These are phyloP conservation scores for Babesia divergens DNA, from an alignment of 169 alveolate genomes.

Conservation along the genomic window DNA sequence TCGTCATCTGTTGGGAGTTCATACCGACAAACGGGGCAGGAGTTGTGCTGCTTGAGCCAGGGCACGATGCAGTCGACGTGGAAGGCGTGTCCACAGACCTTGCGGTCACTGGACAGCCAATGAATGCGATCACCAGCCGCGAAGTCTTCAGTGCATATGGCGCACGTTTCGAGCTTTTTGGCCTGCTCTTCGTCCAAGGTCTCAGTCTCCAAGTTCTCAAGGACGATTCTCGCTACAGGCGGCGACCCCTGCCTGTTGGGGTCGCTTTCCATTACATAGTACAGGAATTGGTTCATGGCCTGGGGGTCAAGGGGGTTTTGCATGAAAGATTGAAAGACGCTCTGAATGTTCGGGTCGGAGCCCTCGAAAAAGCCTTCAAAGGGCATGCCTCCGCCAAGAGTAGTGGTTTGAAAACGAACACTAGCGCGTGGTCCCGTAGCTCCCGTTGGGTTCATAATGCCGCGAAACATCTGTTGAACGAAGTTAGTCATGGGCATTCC, in stretches of 20 bases:
- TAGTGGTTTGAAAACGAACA: not conserved
- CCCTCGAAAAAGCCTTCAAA: not conserved
- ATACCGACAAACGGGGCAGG: constrained; percentile 95
- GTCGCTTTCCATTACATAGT: constrained; percentile 78
- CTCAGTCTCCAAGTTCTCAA: constrained; percentile 71
- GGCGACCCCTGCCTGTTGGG: constrained; percentile 83
- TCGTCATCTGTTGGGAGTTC: constrained; percentile 92
- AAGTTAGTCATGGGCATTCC: constrained; percentile 49
- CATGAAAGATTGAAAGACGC: not conserved
- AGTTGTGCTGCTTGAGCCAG: constrained; percentile 92
- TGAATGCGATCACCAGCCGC: constrained; percentile 72
- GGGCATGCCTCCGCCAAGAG: not conserved
- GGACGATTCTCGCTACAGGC: constrained; percentile 77
- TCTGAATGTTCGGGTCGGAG: not conserved
- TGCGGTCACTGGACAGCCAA: constrained; percentile 69
- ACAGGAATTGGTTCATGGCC: constrained; percentile 68
- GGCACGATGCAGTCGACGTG: constrained; percentile 92
- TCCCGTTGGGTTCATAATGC: constrained; percentile 13
- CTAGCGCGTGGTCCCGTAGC: not conserved
- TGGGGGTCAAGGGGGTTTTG: constrained; percentile 64
- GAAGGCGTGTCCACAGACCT: constrained; percentile 87
- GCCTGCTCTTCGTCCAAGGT: constrained; percentile 61
- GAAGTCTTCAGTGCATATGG: constrained; percentile 81
- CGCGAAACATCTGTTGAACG: constrained; percentile 23
- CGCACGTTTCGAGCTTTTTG: constrained; percentile 74